Conservation (phyloP, 1,284 basidiomycete species). For the Apiotrichum mycotoxinovorans region DNA sequence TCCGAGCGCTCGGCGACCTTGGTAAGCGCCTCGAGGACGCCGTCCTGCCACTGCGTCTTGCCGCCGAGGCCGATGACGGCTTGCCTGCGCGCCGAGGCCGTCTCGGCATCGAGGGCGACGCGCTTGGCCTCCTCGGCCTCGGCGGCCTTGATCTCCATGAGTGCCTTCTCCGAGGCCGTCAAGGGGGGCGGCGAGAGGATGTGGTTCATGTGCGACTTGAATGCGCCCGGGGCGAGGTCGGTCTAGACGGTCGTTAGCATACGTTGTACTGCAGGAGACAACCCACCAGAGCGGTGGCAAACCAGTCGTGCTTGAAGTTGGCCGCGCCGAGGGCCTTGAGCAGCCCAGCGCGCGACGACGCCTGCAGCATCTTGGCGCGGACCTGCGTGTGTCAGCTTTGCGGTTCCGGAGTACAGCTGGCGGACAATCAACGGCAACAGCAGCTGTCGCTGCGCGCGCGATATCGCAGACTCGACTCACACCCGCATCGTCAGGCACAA, state of each 20-base stretch:
- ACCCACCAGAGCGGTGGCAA: constrained; percentile 72
- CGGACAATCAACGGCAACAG: too few species aligned
- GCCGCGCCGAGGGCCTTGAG: constrained; percentile 71
- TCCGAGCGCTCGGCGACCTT: constrained; percentile 56
- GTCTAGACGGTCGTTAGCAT: constrained; percentile 25
- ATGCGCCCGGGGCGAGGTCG: constrained; percentile 55
- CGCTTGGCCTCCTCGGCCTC: constrained; percentile 55
- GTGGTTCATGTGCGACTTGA: constrained; percentile 70
- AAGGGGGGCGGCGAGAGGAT: constrained; percentile 71
- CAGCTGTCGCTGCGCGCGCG: neutral
- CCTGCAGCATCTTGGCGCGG: constrained; percentile 77
- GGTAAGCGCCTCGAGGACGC: constrained; percentile 62
- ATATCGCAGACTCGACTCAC: too few species aligned
- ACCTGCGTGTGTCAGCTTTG: constrained; percentile 26
- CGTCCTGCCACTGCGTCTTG: constrained; percentile 60
- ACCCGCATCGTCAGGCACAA: constrained; percentile 49
- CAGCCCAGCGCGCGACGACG: constrained; percentile 71
- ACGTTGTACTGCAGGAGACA: constrained; percentile 42
- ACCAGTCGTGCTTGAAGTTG: constrained; percentile 71
- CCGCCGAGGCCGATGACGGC: constrained; percentile 44
- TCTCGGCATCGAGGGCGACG: constrained; percentile 38
- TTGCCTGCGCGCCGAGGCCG: constrained; percentile 31
- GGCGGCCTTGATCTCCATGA: constrained; percentile 68
- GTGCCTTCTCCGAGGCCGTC: constrained; percentile 72
- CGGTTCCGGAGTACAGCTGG: too few species aligned